Evolutionary conservation across 192 early-diverging fungal species (phyloP).

Genomic region (Nowakowskiella sp.): DNA sequence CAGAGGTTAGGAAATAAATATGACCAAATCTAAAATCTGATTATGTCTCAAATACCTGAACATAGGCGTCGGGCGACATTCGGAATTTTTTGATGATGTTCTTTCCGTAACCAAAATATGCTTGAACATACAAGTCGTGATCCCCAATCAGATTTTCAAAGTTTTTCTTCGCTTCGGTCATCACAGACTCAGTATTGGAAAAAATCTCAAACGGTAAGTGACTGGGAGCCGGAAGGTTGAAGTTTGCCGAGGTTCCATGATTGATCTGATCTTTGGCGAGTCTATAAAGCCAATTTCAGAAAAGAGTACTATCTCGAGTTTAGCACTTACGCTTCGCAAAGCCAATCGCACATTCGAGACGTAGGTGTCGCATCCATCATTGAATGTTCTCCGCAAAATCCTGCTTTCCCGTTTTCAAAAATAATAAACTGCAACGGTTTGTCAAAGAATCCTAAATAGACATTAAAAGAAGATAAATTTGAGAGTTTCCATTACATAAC

Average conservation of each 20-base stretch:
- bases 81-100: slow-evolving; percentile 75
- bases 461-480: not conserved
- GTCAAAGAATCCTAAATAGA: slow-evolving; percentile 67
- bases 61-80: slow-evolving; percentile 46
- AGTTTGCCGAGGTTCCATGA: slow-evolving; percentile 51
- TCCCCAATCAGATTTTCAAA: slow-evolving; percentile 72
- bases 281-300: slow-evolving; percentile 14
- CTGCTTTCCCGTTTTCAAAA: slow-evolving; percentile 95
- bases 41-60: too few relatives aligned
- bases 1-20: too few relatives aligned
- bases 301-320: slow-evolving; percentile 4
- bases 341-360: slow-evolving; percentile 77
- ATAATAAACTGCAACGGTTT: slow-evolving; percentile 95
- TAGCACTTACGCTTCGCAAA: slow-evolving; percentile 36
- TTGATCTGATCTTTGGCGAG: slow-evolving; percentile 63
- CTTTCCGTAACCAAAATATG: slow-evolving; percentile 89
- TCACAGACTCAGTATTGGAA: slow-evolving; percentile 44
- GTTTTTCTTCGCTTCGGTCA: slow-evolving; percentile 61
- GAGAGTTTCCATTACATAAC: not conserved
- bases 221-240: slow-evolving; percentile 54
- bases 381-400: slow-evolving; percentile 79
- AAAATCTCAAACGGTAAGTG: slow-evolving; percentile 67
- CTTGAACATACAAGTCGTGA: slow-evolving; percentile 76
- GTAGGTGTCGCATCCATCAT: slow-evolving; percentile 93
- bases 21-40: too few relatives aligned